Conservation (phyloP, 1,284 basidiomycete genomes). For the Termitomyces sp. region DNA sequence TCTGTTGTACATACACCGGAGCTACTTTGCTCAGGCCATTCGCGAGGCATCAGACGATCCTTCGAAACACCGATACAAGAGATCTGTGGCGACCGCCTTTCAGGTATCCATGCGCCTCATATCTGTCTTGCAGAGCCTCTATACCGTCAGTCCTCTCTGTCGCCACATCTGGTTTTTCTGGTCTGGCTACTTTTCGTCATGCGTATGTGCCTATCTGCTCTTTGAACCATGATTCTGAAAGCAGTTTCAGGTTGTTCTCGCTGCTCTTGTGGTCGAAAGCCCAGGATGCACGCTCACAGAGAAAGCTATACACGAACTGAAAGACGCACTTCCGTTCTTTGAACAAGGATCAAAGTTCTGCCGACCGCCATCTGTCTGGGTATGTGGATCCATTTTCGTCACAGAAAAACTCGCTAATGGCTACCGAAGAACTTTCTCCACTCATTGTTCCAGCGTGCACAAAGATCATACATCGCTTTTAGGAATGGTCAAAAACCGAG, state of each 20-base stretch:
- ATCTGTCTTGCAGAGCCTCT: slow-evolving; percentile 33
- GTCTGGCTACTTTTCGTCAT: slow-evolving; percentile 45
- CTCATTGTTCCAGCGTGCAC: slow-evolving; percentile 25
- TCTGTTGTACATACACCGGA: slow-evolving; percentile 47
- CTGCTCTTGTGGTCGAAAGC: slow-evolving; percentile 41
- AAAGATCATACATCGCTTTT: slow-evolving; percentile 20
- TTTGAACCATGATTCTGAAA: not conserved
- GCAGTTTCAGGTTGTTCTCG: slow-evolving; percentile 37
- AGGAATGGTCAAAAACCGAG: slow-evolving; percentile 15
- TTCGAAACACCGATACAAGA: slow-evolving; percentile 38
- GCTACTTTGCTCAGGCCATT: slow-evolving; percentile 45
- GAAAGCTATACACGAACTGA: slow-evolving; percentile 36
- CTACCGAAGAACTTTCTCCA: slow-evolving; percentile 21
- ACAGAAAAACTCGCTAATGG: not conserved
- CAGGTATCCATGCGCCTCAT: slow-evolving; percentile 40
- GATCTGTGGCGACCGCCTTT: slow-evolving; percentile 42
- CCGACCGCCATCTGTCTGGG: slow-evolving; percentile 36
- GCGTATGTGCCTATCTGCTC: slow-evolving; percentile 26
- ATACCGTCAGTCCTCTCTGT: slow-evolving; percentile 31
- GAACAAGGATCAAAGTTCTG: slow-evolving; percentile 36
- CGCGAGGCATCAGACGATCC: slow-evolving; percentile 36
- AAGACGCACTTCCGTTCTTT: slow-evolving; percentile 34
- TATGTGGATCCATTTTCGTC: slow-evolving; percentile 18
- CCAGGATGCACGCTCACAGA: slow-evolving; percentile 38
- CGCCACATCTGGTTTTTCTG: slow-evolving; percentile 46